Evolutionary conservation across 176 grass and related monocot species (phyloP), one percentile per base, ranked within the genome.

Genomic region (Thalia dealbata): DNA sequence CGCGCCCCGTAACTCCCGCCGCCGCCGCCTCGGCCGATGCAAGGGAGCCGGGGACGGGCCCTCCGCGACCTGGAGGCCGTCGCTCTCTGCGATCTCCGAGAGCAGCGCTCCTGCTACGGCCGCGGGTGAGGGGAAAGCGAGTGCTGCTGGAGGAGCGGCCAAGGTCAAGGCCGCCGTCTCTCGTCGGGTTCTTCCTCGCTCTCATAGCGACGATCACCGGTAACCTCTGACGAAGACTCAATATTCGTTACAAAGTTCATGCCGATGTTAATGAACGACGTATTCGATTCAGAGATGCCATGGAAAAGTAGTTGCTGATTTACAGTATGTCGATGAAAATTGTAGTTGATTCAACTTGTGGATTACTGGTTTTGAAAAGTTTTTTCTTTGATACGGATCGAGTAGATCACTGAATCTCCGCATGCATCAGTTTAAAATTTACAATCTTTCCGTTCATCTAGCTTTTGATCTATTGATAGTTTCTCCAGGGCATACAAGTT

Each of bases 21-120:
- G 65, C 19, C 18, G 26, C 25, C 61, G 61, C 61, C 25, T 24
- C 61, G 13, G 26, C 10, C 8, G 35, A 12, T 18, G n/a, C n/a
- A n/a, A n/a, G n/a, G n/a, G n/a, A n/a, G n/a, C 65, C 8, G 65
- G 18, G 65, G 19, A 11, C 16, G 12, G 9, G 19, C 8, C 32
- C 65, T 44, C 11, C 35, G 44, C 7, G 65, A 9, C 35, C 9
- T 68, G 65, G 65, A 68, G 65, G 7, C 65, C 65, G 9, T 68
- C 65, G 19, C 65, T 68, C 38, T 42, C 65, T 19, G 65, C 65
- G 65, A 68, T 68, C 65, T 43, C 65, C 19, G 65, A 68, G 65
- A 41, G 44, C 35, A 35, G 16, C 15, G 21, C 38, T 11, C 21
- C 65, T 2, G 11, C 35, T 19, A 18, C 19, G 30, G 64, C 18